Percentiles rank a stretch among this genome's conserved stretches.
Evolutionary conservation across 192 early-diverging fungal species (phyloP).

Genomic region (Rhizophagus sp.): DNA sequence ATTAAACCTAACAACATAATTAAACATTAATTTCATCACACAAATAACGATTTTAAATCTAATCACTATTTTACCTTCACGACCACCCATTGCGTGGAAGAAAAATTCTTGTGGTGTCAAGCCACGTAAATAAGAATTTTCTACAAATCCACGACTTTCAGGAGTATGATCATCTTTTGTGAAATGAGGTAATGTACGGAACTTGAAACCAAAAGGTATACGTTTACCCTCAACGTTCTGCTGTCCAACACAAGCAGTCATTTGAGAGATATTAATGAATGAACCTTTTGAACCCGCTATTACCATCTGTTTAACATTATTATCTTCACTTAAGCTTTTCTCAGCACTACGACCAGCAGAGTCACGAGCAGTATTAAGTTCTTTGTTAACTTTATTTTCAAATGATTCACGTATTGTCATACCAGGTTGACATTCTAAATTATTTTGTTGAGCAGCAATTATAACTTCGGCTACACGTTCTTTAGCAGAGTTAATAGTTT

Average conservation of each 20-base stretch:
- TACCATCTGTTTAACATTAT: constrained; percentile 98
- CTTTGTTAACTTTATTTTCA: constrained; percentile 84
- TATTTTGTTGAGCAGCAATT: constrained; percentile 77
- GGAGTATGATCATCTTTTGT: constrained; percentile 96
- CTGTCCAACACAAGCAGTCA: constrained; percentile 98
- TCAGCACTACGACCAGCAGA: constrained; percentile 86
- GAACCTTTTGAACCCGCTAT: constrained; percentile 96
- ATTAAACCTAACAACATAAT: constrained; percentile 69
- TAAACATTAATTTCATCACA: neutral
- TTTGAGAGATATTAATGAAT: constrained; percentile 96
- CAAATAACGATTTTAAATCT: neutral
- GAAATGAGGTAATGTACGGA: constrained; percentile 96
- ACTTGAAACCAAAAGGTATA: constrained; percentile 95
- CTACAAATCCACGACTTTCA: constrained; percentile 85
- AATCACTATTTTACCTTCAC: constrained; percentile 70
- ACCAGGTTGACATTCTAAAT: constrained; percentile 82
- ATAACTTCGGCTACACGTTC: constrained; percentile 80
- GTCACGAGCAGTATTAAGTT: constrained; percentile 89
- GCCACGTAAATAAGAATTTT: constrained; percentile 88
- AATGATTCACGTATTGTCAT: constrained; percentile 93
- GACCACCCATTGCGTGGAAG: constrained; percentile 99
- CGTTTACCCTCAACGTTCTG: constrained; percentile 99
- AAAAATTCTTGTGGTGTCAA: constrained; percentile 98
- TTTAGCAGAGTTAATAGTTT: constrained; percentile 74
- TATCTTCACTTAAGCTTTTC: constrained; percentile 80